Conservation (phyloP, 1,284 basidiomycete species). For the Malassezia slooffiae region DNA sequence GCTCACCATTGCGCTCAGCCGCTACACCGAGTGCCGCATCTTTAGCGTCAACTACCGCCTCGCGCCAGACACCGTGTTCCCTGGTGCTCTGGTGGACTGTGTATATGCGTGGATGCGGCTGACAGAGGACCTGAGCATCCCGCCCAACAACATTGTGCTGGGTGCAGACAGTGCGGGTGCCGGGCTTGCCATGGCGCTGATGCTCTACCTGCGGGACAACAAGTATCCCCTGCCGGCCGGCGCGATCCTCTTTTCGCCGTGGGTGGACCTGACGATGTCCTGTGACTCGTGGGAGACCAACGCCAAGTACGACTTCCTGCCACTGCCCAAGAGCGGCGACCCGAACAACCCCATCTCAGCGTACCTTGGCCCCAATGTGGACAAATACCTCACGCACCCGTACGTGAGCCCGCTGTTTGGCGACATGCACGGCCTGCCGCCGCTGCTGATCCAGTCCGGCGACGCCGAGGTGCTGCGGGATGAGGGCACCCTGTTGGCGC, state of each 20-base stretch:
- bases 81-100: slow-evolving; percentile 82
- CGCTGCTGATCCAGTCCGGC: slow-evolving; percentile 81
- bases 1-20: slow-evolving; percentile 81
- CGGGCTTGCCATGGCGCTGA: slow-evolving; percentile 68
- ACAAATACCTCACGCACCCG: slow-evolving; percentile 82
- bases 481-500: slow-evolving; percentile 80
- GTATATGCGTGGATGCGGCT: slow-evolving; percentile 77
- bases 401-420: slow-evolving; percentile 87
- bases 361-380: slow-evolving; percentile 72
- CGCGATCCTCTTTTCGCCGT: slow-evolving; percentile 43
- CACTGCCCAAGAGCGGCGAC: slow-evolving; percentile 56
- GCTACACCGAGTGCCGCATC: slow-evolving; percentile 79
- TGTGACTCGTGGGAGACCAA: slow-evolving; percentile 97
- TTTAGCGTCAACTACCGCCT: slow-evolving; percentile 95
- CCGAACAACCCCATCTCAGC: slow-evolving; percentile 86
- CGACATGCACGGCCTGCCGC: slow-evolving; percentile 72
- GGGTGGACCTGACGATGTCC: slow-evolving; percentile 72
- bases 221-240: slow-evolving; percentile 38
- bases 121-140: slow-evolving; percentile 75
- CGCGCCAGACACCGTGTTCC: slow-evolving; percentile 86
- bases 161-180: slow-evolving; percentile 85
- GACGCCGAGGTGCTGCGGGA: slow-evolving; percentile 88
- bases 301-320: slow-evolving; percentile 52
- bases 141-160: slow-evolving; percentile 57
- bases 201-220: slow-evolving; percentile 67